Evolutionary conservation across 805 yeast genomes (phyloP), one percentile per base, ranked within the genome.

Genomic region (Sugiyamaella floridensis): DNA sequence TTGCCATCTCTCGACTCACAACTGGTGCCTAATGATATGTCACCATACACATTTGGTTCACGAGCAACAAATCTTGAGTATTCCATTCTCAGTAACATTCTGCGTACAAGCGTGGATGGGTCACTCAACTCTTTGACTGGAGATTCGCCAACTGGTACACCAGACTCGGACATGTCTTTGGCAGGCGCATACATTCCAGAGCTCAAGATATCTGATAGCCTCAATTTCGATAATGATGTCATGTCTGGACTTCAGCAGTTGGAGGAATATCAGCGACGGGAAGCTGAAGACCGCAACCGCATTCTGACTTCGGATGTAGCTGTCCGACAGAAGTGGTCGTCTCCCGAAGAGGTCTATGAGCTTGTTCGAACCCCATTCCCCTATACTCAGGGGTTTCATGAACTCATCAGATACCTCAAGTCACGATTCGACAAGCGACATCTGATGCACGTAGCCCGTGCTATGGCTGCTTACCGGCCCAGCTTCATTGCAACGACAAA

Each of bases 401-500:
- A 78, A 20, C 71, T 82, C 51, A 81, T 83, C 43, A 67, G 72
- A 22, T 82, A 82, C 58, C 68, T 82, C 55, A 78, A 77, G 57
- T 64, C 64, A 47, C 62, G 87, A 53, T 82, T 82, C 59, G 71
- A 71, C 50, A 66, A 70, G 48, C 51, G 57, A 42, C 69, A 68
- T 45, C 51, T 70, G 47, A 61, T 64, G 56, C 59, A 57, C 19
- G 70, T 74, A 54, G 75, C 76, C 8, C 67, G 67, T 54, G 69
- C 76, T 1, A 74, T 74, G 69, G 74, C 74, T n/a, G 66, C 66
- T 2, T 71, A 69, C 19, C 71, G 92, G 50, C 92, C 93, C 11
- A 80, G 87, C 12, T 86, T 86, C 60, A 85, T 84, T 16, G 81
- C 89, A 18, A 83, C 89, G 0, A 86, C 89, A 48, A 81, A 86